Base-by-base conservation (phyloP, 352 stramenopile genomes). In the Phytophthora litchii region DNA sequence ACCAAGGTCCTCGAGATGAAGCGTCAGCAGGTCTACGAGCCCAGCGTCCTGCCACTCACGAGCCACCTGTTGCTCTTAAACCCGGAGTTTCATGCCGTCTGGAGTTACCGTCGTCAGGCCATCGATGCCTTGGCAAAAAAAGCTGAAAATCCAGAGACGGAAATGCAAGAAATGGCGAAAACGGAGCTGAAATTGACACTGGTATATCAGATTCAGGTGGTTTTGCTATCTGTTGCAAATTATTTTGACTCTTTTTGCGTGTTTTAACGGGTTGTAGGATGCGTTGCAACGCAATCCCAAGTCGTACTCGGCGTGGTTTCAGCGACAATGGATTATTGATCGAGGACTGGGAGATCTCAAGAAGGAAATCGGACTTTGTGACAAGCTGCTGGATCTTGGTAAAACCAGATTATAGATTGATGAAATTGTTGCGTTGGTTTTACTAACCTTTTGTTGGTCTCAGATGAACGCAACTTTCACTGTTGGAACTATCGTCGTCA, bases 401-500 rank as follows among this genome's bases (percentile, higher is more conserved):
- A 88, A 86, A 72, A 83, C 4, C 12, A 34, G 3, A 21, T 46
- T 32, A 42, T 31, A 19, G 21, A 6, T 43, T 38, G 25, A 11
- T 54, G 13, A 34, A 56, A 55, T 29, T 41, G 1, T 49, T 21
- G n/a, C 1, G 65, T 29, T 46, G 14, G 8, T 35, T 54, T 32
- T 25, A n/a, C 31, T 52, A 35, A 72, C 96, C 9, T 95, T 83
- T 8, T 34, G 6, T 38, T 34, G 63, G 57, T 58, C 76, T 35
- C 41, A 50, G 97, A 99, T 74, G 96, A 99, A 55, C 85, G 97
- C 29, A 99, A 99, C 64, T 99, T 99, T 68, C 97, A 99, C 71
- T 99, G 97, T 72, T 99, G 97, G 96, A 99, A 99, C 68, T 99
- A 99, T 73, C 94, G 84, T 20, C 82, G 80, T 29, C 74, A 91